Percentiles rank a stretch among this genome's conserved stretches.
These are phyloP conservation scores for Calycina herbarum DNA, from an alignment of 2,329 filamentous ascomycete species.

Conservation along the genomic window DNA sequence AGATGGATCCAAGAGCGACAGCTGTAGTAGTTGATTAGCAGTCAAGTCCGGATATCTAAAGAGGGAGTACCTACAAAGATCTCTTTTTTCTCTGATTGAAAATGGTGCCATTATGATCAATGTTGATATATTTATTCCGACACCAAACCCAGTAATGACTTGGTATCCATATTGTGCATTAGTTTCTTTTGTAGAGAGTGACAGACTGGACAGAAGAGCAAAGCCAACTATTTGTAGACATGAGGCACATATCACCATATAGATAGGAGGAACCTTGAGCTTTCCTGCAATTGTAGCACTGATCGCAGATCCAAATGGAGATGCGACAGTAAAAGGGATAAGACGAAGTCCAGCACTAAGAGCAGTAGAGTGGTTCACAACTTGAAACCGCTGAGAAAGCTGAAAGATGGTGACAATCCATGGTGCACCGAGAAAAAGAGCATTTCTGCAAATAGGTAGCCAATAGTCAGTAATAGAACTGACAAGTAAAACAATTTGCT, in stretches of 20 bases:
- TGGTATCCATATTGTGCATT: conserved; percentile 10
- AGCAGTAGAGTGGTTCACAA: background rate
- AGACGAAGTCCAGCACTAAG: background rate
- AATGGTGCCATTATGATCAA: conserved; percentile 6
- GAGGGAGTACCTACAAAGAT: background rate
- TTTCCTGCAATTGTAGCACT: conserved; percentile 3
- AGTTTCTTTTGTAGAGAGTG: background rate
- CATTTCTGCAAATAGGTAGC: background rate
- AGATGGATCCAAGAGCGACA: background rate
- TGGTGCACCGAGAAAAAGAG: background rate
- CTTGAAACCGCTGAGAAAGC: conserved; percentile 11
- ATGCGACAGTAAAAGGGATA: conserved; percentile 2
- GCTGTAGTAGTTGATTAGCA: background rate
- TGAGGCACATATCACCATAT: background rate
- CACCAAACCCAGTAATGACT: conserved; percentile 7
- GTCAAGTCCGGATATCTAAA: background rate
- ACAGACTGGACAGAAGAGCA: background rate
- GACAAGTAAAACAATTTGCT: background rate
- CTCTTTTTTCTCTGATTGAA: background rate
- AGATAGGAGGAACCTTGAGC: background rate
- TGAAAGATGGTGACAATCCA: background rate
- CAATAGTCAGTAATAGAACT: background rate
- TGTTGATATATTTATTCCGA: conserved; percentile 7
- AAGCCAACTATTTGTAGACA: background rate
- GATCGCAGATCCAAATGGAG: conserved; percentile 1